These are phyloP conservation scores for Sclerotinia glacialis DNA, from an alignment of 2,329 filamentous ascomycete genomes.

Conservation along the genomic window DNA sequence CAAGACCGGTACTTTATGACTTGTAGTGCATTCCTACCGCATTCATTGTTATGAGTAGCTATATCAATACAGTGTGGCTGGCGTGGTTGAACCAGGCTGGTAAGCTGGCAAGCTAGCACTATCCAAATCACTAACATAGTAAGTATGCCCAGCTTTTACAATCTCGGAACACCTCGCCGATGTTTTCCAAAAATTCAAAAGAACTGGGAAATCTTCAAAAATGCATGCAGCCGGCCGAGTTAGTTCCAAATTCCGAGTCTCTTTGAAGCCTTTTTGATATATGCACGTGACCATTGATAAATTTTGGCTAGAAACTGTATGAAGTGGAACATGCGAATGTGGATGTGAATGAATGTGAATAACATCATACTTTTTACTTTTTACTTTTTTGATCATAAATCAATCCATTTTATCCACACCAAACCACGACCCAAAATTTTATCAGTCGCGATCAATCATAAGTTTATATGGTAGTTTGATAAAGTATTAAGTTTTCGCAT, in stretches of 20 bases:
- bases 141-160: too few species aligned
- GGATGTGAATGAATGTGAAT: conserved; percentile 8
- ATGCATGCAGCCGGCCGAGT: not conserved
- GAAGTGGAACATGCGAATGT: not conserved
- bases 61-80: not conserved
- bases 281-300: not conserved
- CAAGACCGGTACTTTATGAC: not conserved
- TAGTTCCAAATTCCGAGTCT: not conserved
- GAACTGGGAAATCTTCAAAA: not conserved
- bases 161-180: too few species aligned
- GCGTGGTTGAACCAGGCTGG: not conserved
- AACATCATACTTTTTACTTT: conserved; percentile 9
- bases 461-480: not conserved
- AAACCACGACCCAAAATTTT: not conserved
- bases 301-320: not conserved
- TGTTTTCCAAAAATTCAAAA: not conserved
- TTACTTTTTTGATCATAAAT: conserved; percentile 5
- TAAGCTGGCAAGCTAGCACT: not conserved
- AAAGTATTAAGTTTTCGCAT: conserved; percentile 2
- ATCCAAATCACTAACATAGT: not conserved
- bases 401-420: conserved; percentile 4
- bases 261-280: not conserved
- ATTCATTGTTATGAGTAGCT: not conserved
- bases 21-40: not conserved
- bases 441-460: not conserved